Conservation (phyloP, 257 asterid species). For the Euphrasia confusa region DNA sequence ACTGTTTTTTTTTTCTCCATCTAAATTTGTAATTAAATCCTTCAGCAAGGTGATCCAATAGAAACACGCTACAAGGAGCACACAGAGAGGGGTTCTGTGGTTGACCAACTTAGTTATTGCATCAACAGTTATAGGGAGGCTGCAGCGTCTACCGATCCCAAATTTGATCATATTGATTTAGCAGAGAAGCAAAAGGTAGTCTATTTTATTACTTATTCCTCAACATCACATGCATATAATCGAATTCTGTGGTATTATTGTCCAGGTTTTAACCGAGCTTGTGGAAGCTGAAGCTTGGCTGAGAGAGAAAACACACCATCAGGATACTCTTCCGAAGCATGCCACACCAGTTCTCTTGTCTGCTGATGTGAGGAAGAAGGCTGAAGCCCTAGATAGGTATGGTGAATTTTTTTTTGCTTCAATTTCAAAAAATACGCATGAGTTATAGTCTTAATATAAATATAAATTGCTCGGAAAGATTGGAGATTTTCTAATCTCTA, state of each 20-base stretch:
- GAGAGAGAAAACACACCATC: slow-evolving; percentile 75
- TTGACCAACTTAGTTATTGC: slow-evolving; percentile 56
- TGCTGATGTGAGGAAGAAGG: slow-evolving; percentile 63
- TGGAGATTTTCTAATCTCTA: background rate
- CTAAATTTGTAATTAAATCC: background rate
- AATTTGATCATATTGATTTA: slow-evolving; percentile 76
- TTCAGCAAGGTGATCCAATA: slow-evolving; percentile 83
- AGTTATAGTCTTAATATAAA: background rate
- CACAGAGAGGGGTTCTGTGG: slow-evolving; percentile 55
- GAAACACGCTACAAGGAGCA: slow-evolving; percentile 75
- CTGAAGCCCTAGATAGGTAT: slow-evolving; percentile 84
- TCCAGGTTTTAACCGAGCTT: slow-evolving; percentile 67
- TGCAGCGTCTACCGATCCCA: slow-evolving; percentile 56
- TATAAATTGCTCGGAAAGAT: background rate
- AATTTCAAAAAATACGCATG: background rate
- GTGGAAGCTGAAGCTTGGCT: slow-evolving; percentile 80
- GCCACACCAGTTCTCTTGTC: slow-evolving; percentile 64
- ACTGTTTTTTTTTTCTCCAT: background rate
- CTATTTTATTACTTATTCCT: background rate
- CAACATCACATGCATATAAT: background rate
- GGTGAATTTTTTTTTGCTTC: background rate
- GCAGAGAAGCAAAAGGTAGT: slow-evolving; percentile 76
- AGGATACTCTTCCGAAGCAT: slow-evolving; percentile 66
- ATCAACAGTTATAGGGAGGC: slow-evolving; percentile 78
- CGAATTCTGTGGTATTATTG: background rate